Conservation (phyloP, 2,329 filamentous ascomycete genomes). For the Stachybotrys chartarum region DNA sequence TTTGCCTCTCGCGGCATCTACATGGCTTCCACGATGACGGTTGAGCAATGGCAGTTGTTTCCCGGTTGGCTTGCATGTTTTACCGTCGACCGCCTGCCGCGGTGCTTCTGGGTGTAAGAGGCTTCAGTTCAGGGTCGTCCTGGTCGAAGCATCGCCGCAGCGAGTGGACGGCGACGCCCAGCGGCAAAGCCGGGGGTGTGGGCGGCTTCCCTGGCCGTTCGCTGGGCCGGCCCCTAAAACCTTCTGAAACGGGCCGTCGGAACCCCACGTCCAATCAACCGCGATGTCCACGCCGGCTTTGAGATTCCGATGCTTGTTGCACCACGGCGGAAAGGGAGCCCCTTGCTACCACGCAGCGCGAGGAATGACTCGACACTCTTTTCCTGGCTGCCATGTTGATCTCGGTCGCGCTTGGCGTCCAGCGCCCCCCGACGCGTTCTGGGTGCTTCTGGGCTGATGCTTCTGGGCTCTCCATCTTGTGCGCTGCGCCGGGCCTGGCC, state of each 20-base stretch:
- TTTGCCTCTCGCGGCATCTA: too few relatives aligned
- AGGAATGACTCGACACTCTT: neutral
- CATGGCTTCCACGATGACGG: too few relatives aligned
- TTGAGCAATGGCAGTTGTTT: too few relatives aligned
- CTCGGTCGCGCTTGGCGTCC: neutral
- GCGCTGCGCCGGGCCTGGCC: too few relatives aligned
- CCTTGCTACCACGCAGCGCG: neutral
- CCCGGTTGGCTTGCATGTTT: too few relatives aligned
- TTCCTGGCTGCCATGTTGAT: too few relatives aligned
- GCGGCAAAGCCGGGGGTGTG: neutral
- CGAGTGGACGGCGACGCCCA: neutral
- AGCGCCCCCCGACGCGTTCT: neutral
- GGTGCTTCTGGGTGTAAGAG: neutral
- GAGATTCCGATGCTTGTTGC: neutral
- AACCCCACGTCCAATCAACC: neutral
- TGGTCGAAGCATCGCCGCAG: neutral
- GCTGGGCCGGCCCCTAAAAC: neutral
- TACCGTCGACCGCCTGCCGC: too few relatives aligned
- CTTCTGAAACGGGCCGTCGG: neutral
- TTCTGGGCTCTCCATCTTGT: too few relatives aligned
- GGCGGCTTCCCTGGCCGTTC: neutral
- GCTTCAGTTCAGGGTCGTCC: neutral
- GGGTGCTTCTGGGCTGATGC: too few relatives aligned
- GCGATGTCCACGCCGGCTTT: neutral
- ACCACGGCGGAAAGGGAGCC: neutral